Percentiles rank a stretch among this genome's conserved stretches.
These are phyloP conservation scores for Kurtzmaniella quercitrusa DNA, from an alignment of 1,139 yeast species.

Conservation along the genomic window DNA sequence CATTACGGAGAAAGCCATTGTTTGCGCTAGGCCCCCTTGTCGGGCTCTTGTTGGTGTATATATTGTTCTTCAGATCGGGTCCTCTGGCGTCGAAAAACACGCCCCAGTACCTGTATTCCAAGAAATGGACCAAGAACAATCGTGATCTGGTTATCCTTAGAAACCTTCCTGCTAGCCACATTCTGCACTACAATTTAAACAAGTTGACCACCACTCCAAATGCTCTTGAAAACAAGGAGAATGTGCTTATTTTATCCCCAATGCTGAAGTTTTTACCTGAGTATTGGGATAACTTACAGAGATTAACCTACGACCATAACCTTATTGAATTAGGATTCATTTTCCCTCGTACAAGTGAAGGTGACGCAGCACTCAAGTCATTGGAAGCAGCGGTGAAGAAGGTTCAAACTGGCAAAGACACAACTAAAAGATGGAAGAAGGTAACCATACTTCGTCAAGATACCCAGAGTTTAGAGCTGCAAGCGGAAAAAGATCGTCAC, in stretches of 20 bases:
- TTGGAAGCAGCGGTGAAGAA: slow-evolving; percentile 69
- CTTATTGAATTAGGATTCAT: slow-evolving; percentile 87
- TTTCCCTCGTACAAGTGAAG: slow-evolving; percentile 74
- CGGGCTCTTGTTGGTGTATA: slow-evolving; percentile 36
- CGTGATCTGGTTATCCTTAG: slow-evolving; percentile 50
- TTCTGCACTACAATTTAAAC: slow-evolving; percentile 81
- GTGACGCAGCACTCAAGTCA: slow-evolving; percentile 68
- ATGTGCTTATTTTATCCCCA: slow-evolving; percentile 81
- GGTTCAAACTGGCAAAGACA: slow-evolving; percentile 43
- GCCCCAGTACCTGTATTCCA: slow-evolving; percentile 46
- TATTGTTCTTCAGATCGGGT: slow-evolving; percentile 29
- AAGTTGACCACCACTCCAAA: slow-evolving; percentile 63
- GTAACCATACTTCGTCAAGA: slow-evolving; percentile 90
- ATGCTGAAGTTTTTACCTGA: slow-evolving; percentile 78
- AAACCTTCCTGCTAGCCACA: slow-evolving; percentile 70
- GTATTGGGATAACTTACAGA: slow-evolving; percentile 81
- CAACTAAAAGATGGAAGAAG: slow-evolving; percentile 63
- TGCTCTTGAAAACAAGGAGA: slow-evolving; percentile 72
- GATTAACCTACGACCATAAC: slow-evolving; percentile 76
- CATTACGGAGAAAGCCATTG: slow-evolving; percentile 58
- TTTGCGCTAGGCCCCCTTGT: slow-evolving; percentile 43
- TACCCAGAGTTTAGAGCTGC: slow-evolving; percentile 64
- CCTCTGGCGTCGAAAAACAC: slow-evolving; percentile 15
- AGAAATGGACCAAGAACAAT: slow-evolving; percentile 43
- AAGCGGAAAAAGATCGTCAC: slow-evolving; percentile 73